phyloP scores from a whole-genome alignment of 805 yeast species.

The Henningerozyma blattae region DNA sequence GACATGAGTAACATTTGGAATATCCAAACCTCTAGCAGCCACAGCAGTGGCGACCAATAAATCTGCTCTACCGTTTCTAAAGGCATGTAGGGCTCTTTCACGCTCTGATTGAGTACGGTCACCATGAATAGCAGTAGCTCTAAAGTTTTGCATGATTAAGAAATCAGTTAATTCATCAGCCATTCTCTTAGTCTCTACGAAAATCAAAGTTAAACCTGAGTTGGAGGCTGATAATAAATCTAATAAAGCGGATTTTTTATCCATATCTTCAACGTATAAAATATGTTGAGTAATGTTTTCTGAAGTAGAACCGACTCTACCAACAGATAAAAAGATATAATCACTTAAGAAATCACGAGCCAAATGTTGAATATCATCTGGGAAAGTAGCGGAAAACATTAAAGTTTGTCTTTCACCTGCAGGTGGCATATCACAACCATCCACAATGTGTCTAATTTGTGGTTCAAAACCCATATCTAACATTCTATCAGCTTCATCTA shows the following conservation, averaged over 20 bases:
- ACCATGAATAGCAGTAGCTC: slow-evolving; percentile 98
- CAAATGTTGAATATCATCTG: slow-evolving; percentile 90
- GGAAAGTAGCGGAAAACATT: slow-evolving; percentile 99
- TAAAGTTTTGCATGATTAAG: slow-evolving; percentile 78
- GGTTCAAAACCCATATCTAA: slow-evolving; percentile 99
- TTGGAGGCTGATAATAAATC: slow-evolving; percentile 77
- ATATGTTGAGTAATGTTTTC: slow-evolving; percentile 96
- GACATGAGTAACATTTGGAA: slow-evolving; percentile 97
- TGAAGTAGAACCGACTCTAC: slow-evolving; percentile 98
- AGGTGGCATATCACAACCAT: slow-evolving; percentile 95
- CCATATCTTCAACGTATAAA: slow-evolving; percentile 83
- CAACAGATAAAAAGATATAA: slow-evolving; percentile 92
- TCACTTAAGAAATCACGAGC: slow-evolving; percentile 96
- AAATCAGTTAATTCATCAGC: slow-evolving; percentile 93
- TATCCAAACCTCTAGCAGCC: slow-evolving; percentile 99
- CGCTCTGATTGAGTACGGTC: slow-evolving; percentile 97
- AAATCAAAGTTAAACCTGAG: slow-evolving; percentile 79
- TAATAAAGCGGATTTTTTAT: slow-evolving; percentile 80
- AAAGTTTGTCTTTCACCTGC: slow-evolving; percentile 88
- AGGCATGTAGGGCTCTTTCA: slow-evolving; percentile 91
- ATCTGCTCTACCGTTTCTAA: slow-evolving; percentile 86
- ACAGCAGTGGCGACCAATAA: slow-evolving; percentile 98
- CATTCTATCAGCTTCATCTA: slow-evolving; percentile 99
- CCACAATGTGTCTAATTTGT: slow-evolving; percentile 96
- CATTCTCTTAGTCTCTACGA: slow-evolving; percentile 97